phyloP scores from a whole-genome alignment of 1,284 basidiomycete species.

The Veloboletus limbatus region DNA sequence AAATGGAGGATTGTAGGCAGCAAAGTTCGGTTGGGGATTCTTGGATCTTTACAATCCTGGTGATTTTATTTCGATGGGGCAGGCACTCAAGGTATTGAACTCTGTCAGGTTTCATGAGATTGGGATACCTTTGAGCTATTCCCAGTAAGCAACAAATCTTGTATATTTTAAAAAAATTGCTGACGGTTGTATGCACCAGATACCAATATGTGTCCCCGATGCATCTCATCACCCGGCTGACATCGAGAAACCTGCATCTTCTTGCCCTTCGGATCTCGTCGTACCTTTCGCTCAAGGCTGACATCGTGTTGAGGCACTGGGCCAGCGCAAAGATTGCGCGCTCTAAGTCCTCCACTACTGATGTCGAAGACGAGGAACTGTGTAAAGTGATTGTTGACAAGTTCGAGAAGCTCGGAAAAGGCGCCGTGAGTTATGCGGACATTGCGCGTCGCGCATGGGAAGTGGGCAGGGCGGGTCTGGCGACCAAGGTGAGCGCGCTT shows the following conservation, averaged over 20 bases:
- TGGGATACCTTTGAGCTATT: conserved; percentile 90
- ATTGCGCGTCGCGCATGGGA: conserved; percentile 95
- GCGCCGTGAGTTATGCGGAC: conserved; percentile 87
- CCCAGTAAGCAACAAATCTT: conserved; percentile 57
- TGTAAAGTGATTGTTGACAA: conserved; percentile 85
- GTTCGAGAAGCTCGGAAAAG: conserved; percentile 70
- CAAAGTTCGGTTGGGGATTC: conserved; percentile 93
- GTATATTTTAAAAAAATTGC: not conserved
- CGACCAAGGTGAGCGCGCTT: conserved; percentile 68
- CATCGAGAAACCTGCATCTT: conserved; percentile 86
- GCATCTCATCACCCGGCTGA: conserved; percentile 80
- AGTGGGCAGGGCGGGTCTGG: conserved; percentile 79
- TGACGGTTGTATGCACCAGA: conserved; percentile 40
- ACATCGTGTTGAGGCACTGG: conserved; percentile 93
- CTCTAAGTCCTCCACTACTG: conserved; percentile 56
- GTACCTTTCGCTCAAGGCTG: conserved; percentile 80
- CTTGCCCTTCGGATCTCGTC: conserved; percentile 90
- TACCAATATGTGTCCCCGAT: conserved; percentile 76
- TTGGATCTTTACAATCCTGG: conserved; percentile 90
- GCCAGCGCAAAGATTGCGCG: conserved; percentile 87
- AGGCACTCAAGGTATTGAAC: conserved; percentile 93
- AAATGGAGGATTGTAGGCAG: conserved; percentile 56
- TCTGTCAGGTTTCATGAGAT: conserved; percentile 89
- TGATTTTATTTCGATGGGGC: conserved; percentile 89
- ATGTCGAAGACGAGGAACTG: conserved; percentile 70